Conservation (phyloP, 2,329 filamentous ascomycete genomes). For the Botrytis porri region DNA sequence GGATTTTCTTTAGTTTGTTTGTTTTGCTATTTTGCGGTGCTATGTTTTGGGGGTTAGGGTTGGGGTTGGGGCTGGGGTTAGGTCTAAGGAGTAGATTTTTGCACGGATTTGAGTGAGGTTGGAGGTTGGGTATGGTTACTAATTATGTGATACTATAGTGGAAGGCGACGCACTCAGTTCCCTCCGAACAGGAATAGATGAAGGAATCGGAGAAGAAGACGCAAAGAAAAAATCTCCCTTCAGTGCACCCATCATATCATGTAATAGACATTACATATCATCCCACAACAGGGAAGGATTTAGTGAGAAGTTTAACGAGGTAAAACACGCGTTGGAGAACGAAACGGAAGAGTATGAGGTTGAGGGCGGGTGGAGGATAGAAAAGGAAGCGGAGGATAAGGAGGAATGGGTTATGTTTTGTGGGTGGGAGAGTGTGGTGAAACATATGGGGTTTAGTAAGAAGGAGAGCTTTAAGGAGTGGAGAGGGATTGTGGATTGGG, state of each 20-base stretch:
- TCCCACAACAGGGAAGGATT: slow-evolving; percentile 22
- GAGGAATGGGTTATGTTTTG: slow-evolving; percentile 29
- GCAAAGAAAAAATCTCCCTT: slow-evolving; percentile 15
- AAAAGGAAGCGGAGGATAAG: slow-evolving; percentile 24
- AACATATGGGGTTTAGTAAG: slow-evolving; percentile 23
- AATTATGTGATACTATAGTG: not conserved
- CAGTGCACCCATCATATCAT: slow-evolving; percentile 22
- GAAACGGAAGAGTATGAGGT: slow-evolving; percentile 24
- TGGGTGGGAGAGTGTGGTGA: slow-evolving; percentile 24
- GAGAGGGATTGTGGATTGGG: slow-evolving; percentile 22
- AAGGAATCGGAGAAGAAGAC: not conserved
- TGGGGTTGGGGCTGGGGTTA: too few relatives aligned
- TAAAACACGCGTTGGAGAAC: slow-evolving; percentile 17
- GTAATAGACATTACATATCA: slow-evolving; percentile 22
- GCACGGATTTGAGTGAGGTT: too few relatives aligned
- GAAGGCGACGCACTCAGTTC: not conserved
- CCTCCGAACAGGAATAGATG: not conserved
- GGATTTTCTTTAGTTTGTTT: slow-evolving; percentile 29
- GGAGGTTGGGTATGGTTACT: not conserved
- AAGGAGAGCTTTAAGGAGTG: slow-evolving; percentile 23
- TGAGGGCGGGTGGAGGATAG: slow-evolving; percentile 26
- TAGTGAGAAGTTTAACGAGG: slow-evolving; percentile 16
- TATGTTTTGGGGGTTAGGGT: not conserved
- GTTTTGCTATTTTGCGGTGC: not conserved
- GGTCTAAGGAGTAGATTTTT: not conserved